Evolutionary conservation across 495 filamentous ascomycete genomes (phyloP), one percentile per base, ranked within the genome.

Genomic region (Penicillium riverlandense): DNA sequence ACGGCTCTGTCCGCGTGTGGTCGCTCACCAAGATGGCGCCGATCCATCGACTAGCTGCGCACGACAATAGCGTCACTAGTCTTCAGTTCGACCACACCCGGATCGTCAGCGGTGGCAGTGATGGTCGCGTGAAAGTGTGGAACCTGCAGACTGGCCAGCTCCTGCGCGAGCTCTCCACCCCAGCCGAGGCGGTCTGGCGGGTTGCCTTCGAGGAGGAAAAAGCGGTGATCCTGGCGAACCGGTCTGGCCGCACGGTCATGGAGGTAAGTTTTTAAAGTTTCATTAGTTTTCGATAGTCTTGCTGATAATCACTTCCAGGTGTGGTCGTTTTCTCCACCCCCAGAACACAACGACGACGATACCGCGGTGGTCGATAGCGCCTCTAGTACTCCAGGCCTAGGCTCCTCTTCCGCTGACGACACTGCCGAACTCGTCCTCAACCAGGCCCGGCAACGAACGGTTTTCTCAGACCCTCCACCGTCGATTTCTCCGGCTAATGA

Each of bases 201-300:
- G 92, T 97, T 27, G 94, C 92, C 1, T 97, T 98, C 61, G 92
- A 98, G 60, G 90, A 95, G 40, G 94, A 98, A 65, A 96, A 96
- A 58, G 91, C 89, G 41, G 90, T 98, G 12, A 90, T 96, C 32
- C 90, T 98, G 79, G 91, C 92, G 3, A 83, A 83, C 52, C 77
- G 92, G 45, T 78, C 77, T 22, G 79, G 78, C 37, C 77, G 87
- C 43, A 97, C 94, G 1, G 84, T 96, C 43, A 98, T 98, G 92
- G 92, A 98, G 84, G 92, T 96, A 55, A 45, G 55, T 55, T 47
- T 7, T 36, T 29, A 31, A 12, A 39, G 5, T 22, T 37, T 37
- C n/a, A 37, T 13, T 44, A 28, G 15, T 35, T 34, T 43, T 14
- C n/a, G 7, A 38, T 28, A 4, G 22, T 22, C 22, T 22, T 42